These are phyloP conservation scores for Haemoproteus tartakovskyi DNA, from an alignment of 169 alveolate genomes.

Conservation along the genomic window DNA sequence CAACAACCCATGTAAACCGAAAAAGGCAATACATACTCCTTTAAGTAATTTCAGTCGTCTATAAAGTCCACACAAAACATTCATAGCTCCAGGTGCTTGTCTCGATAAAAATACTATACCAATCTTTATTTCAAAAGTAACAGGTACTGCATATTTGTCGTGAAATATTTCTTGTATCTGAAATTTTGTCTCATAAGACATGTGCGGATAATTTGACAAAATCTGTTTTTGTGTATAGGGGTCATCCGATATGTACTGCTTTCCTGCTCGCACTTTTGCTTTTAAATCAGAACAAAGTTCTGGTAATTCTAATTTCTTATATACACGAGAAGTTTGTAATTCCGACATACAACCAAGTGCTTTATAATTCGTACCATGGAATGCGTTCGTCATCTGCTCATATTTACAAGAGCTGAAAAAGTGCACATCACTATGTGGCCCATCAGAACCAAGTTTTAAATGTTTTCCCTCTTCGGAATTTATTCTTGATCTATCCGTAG, in stretches of 20 bases:
- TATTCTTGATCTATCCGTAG: no score
- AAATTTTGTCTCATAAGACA: conserved; percentile 68
- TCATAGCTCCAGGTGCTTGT: conserved; percentile 97
- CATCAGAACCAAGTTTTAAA: no score
- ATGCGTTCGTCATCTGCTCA: no score
- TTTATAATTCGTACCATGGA: conserved; percentile 16
- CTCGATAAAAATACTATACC: conserved; percentile 93
- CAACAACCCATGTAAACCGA: conserved; percentile 88
- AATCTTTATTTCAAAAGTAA: conserved; percentile 69
- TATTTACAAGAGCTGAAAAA: neutral
- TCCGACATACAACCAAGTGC: conserved; percentile 63
- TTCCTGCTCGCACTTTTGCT: conserved; percentile 68
- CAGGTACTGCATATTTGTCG: conserved; percentile 56
- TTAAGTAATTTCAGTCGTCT: conserved; percentile 82
- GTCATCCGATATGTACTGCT: conserved; percentile 78
- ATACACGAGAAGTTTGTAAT: conserved; percentile 66
- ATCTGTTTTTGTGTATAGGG: conserved; percentile 87
- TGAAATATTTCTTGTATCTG: conserved; percentile 74
- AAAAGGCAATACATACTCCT: conserved; percentile 86
- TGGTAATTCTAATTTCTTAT: conserved; percentile 69
- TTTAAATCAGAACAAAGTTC: conserved; percentile 69
- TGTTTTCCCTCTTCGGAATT: no score
- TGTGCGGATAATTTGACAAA: conserved; percentile 84
- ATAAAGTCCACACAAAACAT: conserved; percentile 93
- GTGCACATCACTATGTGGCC: no score